Evolutionary conservation across 176 grass and related monocot species (phyloP).

Genomic region (Luzula sylvatica): DNA sequence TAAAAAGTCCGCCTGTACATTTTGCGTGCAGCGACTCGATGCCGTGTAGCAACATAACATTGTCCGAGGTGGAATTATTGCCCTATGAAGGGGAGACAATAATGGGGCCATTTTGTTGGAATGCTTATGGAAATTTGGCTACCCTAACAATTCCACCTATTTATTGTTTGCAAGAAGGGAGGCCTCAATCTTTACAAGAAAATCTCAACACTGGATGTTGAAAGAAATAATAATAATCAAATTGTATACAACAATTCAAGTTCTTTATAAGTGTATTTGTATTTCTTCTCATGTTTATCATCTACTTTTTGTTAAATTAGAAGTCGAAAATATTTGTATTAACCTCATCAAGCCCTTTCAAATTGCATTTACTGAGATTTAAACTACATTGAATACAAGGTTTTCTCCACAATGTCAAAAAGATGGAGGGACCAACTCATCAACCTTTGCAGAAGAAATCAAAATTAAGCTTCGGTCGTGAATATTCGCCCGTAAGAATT

Average conservation of each 20-base stretch:
- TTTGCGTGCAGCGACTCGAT: constrained; percentile 70
- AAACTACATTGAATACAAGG: too few species aligned
- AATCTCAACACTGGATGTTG: constrained; percentile 31
- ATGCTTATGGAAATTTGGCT: constrained; percentile 45
- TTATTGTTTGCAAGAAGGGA: constrained; percentile 60
- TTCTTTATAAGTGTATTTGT: too few species aligned
- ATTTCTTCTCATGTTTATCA: too few species aligned
- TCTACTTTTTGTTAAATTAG: too few species aligned
- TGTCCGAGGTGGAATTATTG: constrained; percentile 57
- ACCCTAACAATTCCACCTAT: constrained; percentile 57
- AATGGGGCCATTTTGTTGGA: constrained; percentile 58
- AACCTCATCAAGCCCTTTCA: too few species aligned
- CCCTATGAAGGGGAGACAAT: constrained; percentile 23
- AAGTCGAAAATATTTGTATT: too few species aligned
- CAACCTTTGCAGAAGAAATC: constrained; percentile 42
- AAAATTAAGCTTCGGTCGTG: constrained; percentile 45
- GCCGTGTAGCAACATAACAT: constrained; percentile 57
- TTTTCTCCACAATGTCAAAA: too few species aligned
- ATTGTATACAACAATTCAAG: background rate
- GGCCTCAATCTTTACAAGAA: constrained; percentile 57
- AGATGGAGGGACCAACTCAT: too few species aligned
- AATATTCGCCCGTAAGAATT: constrained; percentile 52
- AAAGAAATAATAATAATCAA: background rate
- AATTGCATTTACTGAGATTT: too few species aligned
- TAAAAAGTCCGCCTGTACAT: constrained; percentile 30